Conservation (phyloP, 176 grass and related monocot genomes). For the Oryza glaberrima region DNA sequence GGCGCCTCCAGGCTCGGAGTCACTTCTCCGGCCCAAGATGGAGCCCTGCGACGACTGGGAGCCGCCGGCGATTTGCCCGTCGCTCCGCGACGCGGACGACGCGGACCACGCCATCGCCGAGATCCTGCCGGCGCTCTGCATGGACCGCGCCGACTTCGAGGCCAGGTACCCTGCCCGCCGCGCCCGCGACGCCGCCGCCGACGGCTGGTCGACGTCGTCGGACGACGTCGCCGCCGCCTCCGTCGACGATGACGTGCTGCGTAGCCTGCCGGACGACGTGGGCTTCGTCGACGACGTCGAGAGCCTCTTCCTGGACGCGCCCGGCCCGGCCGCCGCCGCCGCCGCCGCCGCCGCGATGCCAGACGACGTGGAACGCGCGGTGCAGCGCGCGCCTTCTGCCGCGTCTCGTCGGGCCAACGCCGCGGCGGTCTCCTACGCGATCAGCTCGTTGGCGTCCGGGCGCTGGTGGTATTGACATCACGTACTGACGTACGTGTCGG, state of each 20-base stretch:
- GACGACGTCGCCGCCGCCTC: background rate
- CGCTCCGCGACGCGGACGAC: constrained; percentile 36
- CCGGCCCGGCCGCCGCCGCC: background rate
- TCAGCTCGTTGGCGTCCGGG: constrained; percentile 34
- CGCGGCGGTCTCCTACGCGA: constrained; percentile 1
- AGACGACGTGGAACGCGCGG: background rate
- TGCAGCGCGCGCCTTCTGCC: background rate
- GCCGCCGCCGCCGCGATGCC: background rate
- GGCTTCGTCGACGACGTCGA: constrained; percentile 60
- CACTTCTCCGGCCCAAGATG: background rate
- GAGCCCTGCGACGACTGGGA: background rate
- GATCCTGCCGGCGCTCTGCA: constrained; percentile 47
- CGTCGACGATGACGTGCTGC: constrained; percentile 8
- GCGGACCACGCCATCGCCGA: constrained; percentile 54
- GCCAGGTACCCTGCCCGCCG: constrained; percentile 48
- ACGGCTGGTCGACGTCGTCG: background rate
- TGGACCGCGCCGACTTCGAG: constrained; percentile 55
- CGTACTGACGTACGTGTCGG: background rate
- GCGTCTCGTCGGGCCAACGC: background rate
- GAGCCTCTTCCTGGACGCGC: constrained; percentile 43
- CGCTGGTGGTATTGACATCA: constrained; percentile 14
- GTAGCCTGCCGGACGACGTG: constrained; percentile 30
- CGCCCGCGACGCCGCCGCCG: background rate
- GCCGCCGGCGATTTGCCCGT: background rate
- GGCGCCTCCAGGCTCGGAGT: background rate